phyloP scores from a whole-genome alignment of 2,329 filamentous ascomycete genomes.

The Microdochium trichocladiopsis region DNA sequence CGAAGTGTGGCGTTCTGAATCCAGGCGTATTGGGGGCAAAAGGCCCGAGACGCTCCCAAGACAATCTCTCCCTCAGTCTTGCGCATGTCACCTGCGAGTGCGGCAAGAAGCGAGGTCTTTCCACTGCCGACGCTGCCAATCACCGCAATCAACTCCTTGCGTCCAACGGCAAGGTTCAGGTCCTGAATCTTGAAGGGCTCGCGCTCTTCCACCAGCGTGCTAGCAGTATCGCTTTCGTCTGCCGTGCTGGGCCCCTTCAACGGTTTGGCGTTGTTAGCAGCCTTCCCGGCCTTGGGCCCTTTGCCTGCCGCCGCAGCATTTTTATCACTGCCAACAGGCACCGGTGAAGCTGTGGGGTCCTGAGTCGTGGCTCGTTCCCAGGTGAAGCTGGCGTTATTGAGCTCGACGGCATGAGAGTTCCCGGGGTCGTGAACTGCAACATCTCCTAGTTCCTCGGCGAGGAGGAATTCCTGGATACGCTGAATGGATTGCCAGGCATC shows the following conservation, averaged over 20 bases:
- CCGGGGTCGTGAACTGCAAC: slow-evolving; percentile 51
- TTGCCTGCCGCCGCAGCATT: too few species aligned
- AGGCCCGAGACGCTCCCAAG: slow-evolving; percentile 74
- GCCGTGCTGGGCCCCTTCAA: slow-evolving; percentile 22
- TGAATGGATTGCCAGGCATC: slow-evolving; percentile 82
- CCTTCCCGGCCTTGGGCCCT: slow-evolving; percentile 30
- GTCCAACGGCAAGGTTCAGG: slow-evolving; percentile 59
- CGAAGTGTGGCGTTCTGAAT: slow-evolving; percentile 86
- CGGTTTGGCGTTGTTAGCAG: slow-evolving; percentile 23
- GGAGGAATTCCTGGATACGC: slow-evolving; percentile 81
- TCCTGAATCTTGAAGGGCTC: slow-evolving; percentile 68
- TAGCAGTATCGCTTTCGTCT: slow-evolving; percentile 43
- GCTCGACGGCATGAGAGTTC: slow-evolving; percentile 61
- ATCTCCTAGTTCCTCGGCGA: slow-evolving; percentile 79
- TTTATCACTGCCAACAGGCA: slow-evolving; percentile 38
- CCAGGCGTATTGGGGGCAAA: slow-evolving; percentile 96
- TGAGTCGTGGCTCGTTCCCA: slow-evolving; percentile 68
- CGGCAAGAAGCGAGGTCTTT: slow-evolving; percentile 83
- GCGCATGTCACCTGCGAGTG: slow-evolving; percentile 90
- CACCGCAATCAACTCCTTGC: slow-evolving; percentile 75
- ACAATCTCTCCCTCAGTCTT: slow-evolving; percentile 67
- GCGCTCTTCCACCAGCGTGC: slow-evolving; percentile 47
- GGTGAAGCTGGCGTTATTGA: slow-evolving; percentile 71
- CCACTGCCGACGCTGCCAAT: slow-evolving; percentile 86
- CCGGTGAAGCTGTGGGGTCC: slow-evolving; percentile 39